Percentiles rank a stretch among this genome's conserved stretches.
phyloP scores from a whole-genome alignment of 768 basidiomycete species.

The Trametes punicea region DNA sequence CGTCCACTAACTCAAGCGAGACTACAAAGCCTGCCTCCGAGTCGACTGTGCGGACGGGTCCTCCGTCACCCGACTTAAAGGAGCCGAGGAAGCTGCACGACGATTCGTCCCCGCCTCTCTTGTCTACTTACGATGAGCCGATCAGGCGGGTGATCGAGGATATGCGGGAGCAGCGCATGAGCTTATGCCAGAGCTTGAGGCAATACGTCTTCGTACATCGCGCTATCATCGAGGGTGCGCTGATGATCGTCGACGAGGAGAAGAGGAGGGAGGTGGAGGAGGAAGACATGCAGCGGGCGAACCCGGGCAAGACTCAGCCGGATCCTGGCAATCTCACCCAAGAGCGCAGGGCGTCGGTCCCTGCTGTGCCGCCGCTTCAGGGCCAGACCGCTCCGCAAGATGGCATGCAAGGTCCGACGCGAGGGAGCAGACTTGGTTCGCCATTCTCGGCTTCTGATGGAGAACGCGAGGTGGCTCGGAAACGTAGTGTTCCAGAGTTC shows the following conservation, averaged over 20 bases:
- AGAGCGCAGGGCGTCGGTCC: conserved; percentile 11
- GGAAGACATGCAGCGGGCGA: conserved; percentile 16
- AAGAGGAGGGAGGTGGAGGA: conserved; percentile 35
- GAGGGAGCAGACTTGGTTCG: conserved; percentile 6
- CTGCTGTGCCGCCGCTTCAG: conserved; percentile 16
- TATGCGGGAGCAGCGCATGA: conserved; percentile 96
- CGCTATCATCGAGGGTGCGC: conserved; percentile 75
- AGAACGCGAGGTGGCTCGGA: conserved; percentile 9
- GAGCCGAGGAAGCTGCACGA: conserved; percentile 59
- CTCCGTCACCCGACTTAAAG: conserved; percentile 12
- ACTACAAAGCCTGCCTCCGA: background rate
- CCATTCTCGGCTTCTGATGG: conserved; percentile 5
- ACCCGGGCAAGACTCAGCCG: conserved; percentile 22
- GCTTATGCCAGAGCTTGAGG: conserved; percentile 87
- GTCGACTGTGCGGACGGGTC: background rate
- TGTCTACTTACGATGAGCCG: conserved; percentile 71
- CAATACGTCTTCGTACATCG: conserved; percentile 95
- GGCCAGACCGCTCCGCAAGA: background rate
- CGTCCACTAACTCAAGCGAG: background rate
- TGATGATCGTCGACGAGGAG: conserved; percentile 77
- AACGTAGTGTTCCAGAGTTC: conserved; percentile 19
- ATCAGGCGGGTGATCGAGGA: conserved; percentile 83
- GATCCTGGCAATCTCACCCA: conserved; percentile 11
- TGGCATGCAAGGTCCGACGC: background rate
- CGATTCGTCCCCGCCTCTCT: conserved; percentile 47